Evolutionary conservation across 495 filamentous ascomycete genomes (phyloP), one percentile per base, ranked within the genome.

Genomic region (Hypomontagnella submonticulosa): DNA sequence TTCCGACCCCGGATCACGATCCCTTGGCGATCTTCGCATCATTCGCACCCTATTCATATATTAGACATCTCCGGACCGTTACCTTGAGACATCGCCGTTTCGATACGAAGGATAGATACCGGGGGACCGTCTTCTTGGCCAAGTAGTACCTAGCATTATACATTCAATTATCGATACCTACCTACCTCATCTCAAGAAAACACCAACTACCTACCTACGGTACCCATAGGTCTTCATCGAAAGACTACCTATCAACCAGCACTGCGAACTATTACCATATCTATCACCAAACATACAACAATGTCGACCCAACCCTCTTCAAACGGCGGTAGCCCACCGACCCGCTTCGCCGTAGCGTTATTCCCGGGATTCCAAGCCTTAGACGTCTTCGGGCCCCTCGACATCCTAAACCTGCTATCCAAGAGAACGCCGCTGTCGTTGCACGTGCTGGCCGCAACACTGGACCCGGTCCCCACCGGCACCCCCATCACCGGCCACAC

Each of bases 381-480:
- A 9, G 84, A 85, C 72, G 74, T 75, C 3, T 77, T 86, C 74
- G 88, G 88, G 0, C 87, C 86, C 5, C 73, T 90, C n/a, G 85
- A 89, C 66, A 75, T 77, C 55, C 73, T 91, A 13, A 89, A 89
- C 70, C 57, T 79, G 33, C 78, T 89, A 38, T 81, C 86, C 0
- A 43, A 36, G 33, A 55, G 12, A 4, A 43, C 70, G 27, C 73
- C 71, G 0, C 66, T 85, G 3, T 71, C 68, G 23, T 75, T 90
- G 0, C 68, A 64, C 53, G 58, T 89, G n/a, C 69, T 90, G 15
- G 72, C 85, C n/a, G 27, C 73, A 5, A 84, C 83, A n/a, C 74
- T 85, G 0, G 74, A 80, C 27, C 83, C 85, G 5, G 83, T 88
- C 19, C 58, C 69, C 11, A 66, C 67, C 0, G 13, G 16, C 11